Evolutionary conservation across 176 grass and related monocot species (phyloP).

Genomic region (Cymbopogon citratus): DNA sequence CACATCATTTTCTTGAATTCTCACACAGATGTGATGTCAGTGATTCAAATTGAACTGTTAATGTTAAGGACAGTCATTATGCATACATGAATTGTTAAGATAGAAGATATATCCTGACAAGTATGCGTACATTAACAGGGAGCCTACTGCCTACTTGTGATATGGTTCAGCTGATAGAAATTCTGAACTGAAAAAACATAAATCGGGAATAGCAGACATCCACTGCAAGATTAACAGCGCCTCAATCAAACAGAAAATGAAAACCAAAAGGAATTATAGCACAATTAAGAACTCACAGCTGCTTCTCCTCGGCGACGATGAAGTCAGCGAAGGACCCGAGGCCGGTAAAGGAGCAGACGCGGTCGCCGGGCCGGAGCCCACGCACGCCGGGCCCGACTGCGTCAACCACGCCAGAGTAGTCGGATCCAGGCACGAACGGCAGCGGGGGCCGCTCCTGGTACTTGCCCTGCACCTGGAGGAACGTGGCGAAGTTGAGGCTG

Average conservation of each 20-base stretch:
- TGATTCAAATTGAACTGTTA: not conserved
- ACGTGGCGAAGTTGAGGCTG: conserved; percentile 82
- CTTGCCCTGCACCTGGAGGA: conserved; percentile 79
- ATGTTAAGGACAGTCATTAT: not conserved
- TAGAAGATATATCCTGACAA: not conserved
- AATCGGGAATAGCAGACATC: not conserved
- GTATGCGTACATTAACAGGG: not conserved
- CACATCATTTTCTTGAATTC: not conserved
- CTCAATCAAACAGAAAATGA: not conserved
- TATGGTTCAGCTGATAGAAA: not conserved
- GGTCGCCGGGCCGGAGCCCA: conserved; percentile 55
- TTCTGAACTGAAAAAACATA: not conserved
- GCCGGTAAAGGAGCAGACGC: conserved; percentile 52
- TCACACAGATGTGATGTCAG: not conserved
- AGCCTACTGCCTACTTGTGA: not conserved
- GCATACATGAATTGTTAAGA: not conserved
- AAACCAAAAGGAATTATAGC: not conserved
- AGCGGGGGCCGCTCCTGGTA: conserved; percentile 80
- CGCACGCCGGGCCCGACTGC: conserved; percentile 58
- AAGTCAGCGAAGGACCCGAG: conserved; percentile 67
- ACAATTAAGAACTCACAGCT: conserved; percentile 44
- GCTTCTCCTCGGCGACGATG: conserved; percentile 65
- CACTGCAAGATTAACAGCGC: not conserved
- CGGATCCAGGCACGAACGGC: conserved; percentile 72
- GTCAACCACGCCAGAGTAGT: conserved; percentile 82